phyloP scores from a whole-genome alignment of 306 rosid species.

The Echinosophora koreensis region DNA sequence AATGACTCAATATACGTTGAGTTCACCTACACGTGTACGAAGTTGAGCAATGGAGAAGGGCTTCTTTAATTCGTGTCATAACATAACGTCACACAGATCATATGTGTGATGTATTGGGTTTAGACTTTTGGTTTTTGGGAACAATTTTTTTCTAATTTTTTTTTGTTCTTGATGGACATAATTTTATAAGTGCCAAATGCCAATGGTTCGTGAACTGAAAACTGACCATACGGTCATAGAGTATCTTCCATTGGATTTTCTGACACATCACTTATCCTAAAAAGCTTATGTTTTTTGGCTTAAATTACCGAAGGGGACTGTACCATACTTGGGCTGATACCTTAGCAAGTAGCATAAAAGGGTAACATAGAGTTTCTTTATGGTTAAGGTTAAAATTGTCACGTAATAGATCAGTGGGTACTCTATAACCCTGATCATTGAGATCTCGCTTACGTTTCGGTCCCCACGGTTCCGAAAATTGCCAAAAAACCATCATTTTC shows the following conservation, averaged over 20 bases:
- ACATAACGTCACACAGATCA: constrained; percentile 45
- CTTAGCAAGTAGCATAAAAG: constrained; percentile 46
- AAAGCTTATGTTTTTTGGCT: constrained; percentile 48
- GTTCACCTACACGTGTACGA: constrained; percentile 57
- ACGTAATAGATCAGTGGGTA: constrained; percentile 51
- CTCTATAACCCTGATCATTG: constrained; percentile 61
- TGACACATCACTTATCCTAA: constrained; percentile 61
- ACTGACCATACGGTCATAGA: constrained; percentile 67
- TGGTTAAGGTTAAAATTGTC: constrained; percentile 55
- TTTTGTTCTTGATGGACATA: no score
- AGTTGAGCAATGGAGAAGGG: constrained; percentile 39
- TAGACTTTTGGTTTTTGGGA: not conserved
- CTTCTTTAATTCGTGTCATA: constrained; percentile 35
- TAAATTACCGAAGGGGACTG: constrained; percentile 61
- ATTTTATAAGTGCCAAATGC: not conserved
- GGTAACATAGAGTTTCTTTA: constrained; percentile 31
- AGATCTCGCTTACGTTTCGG: constrained; percentile 80
- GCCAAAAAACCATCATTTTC: constrained; percentile 86
- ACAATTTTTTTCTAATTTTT: not conserved
- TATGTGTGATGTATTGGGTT: constrained; percentile 32
- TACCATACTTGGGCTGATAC: constrained; percentile 17
- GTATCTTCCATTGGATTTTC: constrained; percentile 92
- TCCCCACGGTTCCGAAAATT: constrained; percentile 77
- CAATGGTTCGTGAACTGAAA: constrained; percentile 49
- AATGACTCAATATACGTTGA: constrained; percentile 39